A percentile compares a stretch with the other conserved stretches of the same genome.
phyloP scores from a whole-genome alignment of 805 yeast species.

The Yarrowia divulgata region DNA sequence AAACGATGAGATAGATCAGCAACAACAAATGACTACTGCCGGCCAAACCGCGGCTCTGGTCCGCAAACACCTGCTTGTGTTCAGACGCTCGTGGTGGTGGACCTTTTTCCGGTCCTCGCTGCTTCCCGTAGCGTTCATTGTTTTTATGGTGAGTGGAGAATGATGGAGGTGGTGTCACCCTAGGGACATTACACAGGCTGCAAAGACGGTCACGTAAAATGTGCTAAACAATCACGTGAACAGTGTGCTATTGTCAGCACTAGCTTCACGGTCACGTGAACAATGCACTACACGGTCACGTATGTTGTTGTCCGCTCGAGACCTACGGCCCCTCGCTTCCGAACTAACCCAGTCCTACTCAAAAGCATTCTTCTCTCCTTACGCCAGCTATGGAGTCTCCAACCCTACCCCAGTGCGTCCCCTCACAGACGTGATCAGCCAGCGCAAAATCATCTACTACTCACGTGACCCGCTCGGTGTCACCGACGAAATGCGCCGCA shows the following conservation, averaged over 20 bases:
- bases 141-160: constrained; percentile 48
- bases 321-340: too few species aligned
- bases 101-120: constrained; percentile 49
- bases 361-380: constrained; percentile 48
- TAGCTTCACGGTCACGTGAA: too few species aligned
- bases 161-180: too few species aligned
- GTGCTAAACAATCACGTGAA: too few species aligned
- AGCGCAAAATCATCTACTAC: constrained; percentile 46
- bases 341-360: constrained; percentile 47
- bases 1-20: not conserved
- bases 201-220: too few species aligned
- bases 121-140: constrained; percentile 49
- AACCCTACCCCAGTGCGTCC: constrained; percentile 45
- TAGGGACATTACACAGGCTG: too few species aligned
- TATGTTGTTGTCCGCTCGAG: too few species aligned
- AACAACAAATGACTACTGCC: not conserved
- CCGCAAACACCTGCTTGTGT: constrained; percentile 35
- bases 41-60: constrained; percentile 29
- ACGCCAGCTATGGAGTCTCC: constrained; percentile 49
- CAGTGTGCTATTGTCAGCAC: too few species aligned
- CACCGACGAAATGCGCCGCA: constrained; percentile 47
- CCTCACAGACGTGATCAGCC: constrained; percentile 46
- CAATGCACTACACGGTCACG: too few species aligned
- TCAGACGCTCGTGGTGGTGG: constrained; percentile 48
- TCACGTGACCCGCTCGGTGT: constrained; percentile 43